phyloP scores from a whole-genome alignment of 2,329 filamentous ascomycete species.

The Pseudopithomyces maydicus region DNA sequence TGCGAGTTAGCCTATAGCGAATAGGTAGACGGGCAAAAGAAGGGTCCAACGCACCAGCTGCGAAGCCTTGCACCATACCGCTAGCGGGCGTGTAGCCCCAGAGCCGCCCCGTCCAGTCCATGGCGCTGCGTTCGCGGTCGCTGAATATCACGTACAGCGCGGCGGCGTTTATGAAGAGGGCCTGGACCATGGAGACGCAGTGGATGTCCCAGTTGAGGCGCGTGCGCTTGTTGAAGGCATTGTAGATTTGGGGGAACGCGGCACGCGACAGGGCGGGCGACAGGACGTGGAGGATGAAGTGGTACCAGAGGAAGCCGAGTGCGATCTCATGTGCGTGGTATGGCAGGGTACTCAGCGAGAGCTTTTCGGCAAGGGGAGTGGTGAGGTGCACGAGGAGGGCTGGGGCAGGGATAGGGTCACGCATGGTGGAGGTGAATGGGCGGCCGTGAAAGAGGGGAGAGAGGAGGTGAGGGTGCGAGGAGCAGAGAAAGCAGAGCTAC shows the following conservation, averaged over 20 bases:
- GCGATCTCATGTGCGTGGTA: slow-evolving; percentile 78
- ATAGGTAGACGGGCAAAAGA: background rate
- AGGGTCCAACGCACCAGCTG: slow-evolving; percentile 56
- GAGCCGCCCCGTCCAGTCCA: slow-evolving; percentile 71
- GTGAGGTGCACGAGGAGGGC: slow-evolving; percentile 60
- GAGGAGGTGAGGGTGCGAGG: background rate
- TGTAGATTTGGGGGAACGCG: slow-evolving; percentile 68
- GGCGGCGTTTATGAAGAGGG: slow-evolving; percentile 70
- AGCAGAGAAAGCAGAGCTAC: background rate
- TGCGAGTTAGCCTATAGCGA: background rate
- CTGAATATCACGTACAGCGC: slow-evolving; percentile 71
- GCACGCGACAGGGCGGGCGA: slow-evolving; percentile 69
- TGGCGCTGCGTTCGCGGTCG: slow-evolving; percentile 69
- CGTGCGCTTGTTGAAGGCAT: slow-evolving; percentile 64
- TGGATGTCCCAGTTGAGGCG: slow-evolving; percentile 86
- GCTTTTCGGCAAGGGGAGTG: slow-evolving; percentile 67
- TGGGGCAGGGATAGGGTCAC: slow-evolving; percentile 71
- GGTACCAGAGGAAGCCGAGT: slow-evolving; percentile 69
- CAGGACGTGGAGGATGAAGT: slow-evolving; percentile 67
- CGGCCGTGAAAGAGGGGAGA: background rate
- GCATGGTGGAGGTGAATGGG: slow-evolving; percentile 60
- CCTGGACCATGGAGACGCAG: slow-evolving; percentile 80
- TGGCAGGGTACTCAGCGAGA: slow-evolving; percentile 70
- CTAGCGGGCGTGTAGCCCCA: slow-evolving; percentile 79
- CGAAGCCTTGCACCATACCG: slow-evolving; percentile 76